Evolutionary conservation across 2,329 filamentous ascomycete genomes (phyloP).

Genomic region (Diaporthe ampelina): DNA sequence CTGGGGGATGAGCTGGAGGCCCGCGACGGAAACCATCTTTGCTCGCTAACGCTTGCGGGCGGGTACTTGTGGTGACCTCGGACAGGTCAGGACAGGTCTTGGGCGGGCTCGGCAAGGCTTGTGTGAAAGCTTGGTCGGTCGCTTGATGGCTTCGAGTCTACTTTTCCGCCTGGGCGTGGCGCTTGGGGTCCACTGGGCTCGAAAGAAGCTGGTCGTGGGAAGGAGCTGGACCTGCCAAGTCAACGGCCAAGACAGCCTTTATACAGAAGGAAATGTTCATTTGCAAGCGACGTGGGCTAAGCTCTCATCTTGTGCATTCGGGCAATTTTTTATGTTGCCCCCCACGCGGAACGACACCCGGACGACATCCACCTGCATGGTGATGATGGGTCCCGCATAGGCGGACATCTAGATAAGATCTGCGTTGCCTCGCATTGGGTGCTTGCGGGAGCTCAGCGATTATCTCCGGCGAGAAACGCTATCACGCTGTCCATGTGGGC

Average conservation of each 20-base stretch:
- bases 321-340: neutral
- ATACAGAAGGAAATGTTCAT: neutral
- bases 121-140: neutral
- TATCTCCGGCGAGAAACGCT: neutral
- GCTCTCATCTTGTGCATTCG: neutral
- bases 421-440: neutral
- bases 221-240: neutral
- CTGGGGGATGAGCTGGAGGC: constrained; percentile 46
- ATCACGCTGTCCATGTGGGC: constrained; percentile 36
- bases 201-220: neutral
- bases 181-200: neutral
- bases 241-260: neutral
- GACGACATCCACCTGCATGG: constrained; percentile 10
- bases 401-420: neutral
- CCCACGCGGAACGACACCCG: constrained; percentile 3
- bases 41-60: no score
- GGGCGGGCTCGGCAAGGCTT: constrained; percentile 9
- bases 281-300: neutral
- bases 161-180: neutral
- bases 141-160: neutral
- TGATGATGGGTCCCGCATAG: neutral
- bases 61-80: no score
- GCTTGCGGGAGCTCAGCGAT: neutral
- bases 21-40: constrained; percentile 21
- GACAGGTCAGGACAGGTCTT: neutral